phyloP scores from a whole-genome alignment of 306 rosid species.

The Rubus parviflorus region DNA sequence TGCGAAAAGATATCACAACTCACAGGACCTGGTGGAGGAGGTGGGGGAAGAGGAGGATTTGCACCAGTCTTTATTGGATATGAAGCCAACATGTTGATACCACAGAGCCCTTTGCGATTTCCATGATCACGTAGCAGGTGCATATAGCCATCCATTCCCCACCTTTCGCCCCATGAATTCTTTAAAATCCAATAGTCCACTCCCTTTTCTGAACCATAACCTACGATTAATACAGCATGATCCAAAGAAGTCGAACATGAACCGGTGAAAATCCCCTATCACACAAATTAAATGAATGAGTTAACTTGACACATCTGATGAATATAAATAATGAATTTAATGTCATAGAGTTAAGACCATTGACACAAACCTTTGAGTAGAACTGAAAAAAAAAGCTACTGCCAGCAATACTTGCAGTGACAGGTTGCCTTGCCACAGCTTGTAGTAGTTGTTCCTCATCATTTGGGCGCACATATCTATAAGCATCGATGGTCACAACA shows the following conservation, averaged over 20 bases:
- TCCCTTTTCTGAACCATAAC: slow-evolving; percentile 80
- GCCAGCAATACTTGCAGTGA: slow-evolving; percentile 81
- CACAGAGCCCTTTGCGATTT: slow-evolving; percentile 63
- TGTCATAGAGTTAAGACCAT: slow-evolving; percentile 9
- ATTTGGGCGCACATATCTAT: slow-evolving; percentile 47
- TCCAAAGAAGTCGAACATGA: slow-evolving; percentile 81
- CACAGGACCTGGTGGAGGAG: slow-evolving; percentile 69
- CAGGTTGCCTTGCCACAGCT: slow-evolving; percentile 85
- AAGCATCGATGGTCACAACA: slow-evolving; percentile 76
- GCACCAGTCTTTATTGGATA: slow-evolving; percentile 66
- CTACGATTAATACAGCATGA: slow-evolving; percentile 87
- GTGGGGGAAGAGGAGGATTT: neutral
- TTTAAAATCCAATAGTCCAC: slow-evolving; percentile 86
- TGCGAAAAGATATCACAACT: slow-evolving; percentile 49
- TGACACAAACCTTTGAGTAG: slow-evolving; percentile 65
- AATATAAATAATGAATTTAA: neutral
- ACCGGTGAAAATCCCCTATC: slow-evolving; percentile 79
- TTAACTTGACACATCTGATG: neutral
- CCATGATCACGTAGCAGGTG: slow-evolving; percentile 57
- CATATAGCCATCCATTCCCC: slow-evolving; percentile 89
- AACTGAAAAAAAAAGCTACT: slow-evolving; percentile 72
- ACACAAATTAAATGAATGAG: slow-evolving; percentile 21
- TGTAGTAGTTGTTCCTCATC: slow-evolving; percentile 59
- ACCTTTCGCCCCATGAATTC: slow-evolving; percentile 77
- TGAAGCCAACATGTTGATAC: slow-evolving; percentile 79